Evolutionary conservation across 306 rosid genomes (phyloP), one percentile per base, ranked within the genome.

Genomic region (Prunus kanzakura): DNA sequence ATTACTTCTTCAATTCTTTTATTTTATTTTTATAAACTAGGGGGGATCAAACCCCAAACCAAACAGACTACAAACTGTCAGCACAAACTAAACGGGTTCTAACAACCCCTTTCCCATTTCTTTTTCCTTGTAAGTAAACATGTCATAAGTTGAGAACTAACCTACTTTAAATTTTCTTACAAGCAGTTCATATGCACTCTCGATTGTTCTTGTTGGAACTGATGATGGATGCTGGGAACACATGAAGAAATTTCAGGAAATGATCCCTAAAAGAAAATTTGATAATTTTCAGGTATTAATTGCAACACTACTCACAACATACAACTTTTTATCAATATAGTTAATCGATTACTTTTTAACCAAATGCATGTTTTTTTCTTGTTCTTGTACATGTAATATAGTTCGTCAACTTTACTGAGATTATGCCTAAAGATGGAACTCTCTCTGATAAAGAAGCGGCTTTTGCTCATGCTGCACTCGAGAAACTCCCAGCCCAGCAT

Each of bases 201-300:
- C 96, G 0, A 89, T 93, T 79, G 56, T 90, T 82, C 89, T 93
- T 29, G 86, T 93, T 56, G 97, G 97, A 85, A 91, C 87, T 81
- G 97, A 96, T 22, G 93, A 93, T 63, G 96, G 97, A 25, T 92
- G 96, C 8, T 93, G 96, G 97, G 97, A 89, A 6, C 90, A 93
- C 84, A 93, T 90, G 96, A 82, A 43, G 87, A 93, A 81, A 71
- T 93, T 93, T 47, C 93, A 90, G 64, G 96, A 93, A 83, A 90
- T 79, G 84, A 49, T 90, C 80, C 97, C 96, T 0, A 79, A 93
- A 2, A 91, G 97, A 0, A 85, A 86, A 19, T 87, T 86, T 10
- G 96, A 90, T 63, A 93, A 93, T 80, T 93, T 93, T 81, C 97
- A 93, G 96, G 97, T 83, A 35, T 35, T 35, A 35, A 65, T 64